These are phyloP conservation scores for Aureobasidium sp. DNA, from an alignment of 2,329 filamentous ascomycete genomes.

Conservation along the genomic window DNA sequence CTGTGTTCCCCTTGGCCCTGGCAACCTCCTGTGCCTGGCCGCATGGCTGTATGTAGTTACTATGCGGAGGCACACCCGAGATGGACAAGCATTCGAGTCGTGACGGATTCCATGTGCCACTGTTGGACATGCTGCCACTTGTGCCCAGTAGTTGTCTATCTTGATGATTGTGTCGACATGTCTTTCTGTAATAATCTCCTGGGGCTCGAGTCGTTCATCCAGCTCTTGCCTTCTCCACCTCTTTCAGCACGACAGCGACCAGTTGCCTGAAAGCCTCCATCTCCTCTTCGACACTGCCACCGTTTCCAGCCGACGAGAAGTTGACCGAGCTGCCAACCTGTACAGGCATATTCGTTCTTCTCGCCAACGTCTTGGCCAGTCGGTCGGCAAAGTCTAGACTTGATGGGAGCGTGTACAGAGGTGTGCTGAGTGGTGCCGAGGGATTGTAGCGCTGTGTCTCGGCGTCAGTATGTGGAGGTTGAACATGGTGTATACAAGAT, in stretches of 20 bases:
- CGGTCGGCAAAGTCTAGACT: slow-evolving; percentile 82
- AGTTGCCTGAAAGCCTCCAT: slow-evolving; percentile 78
- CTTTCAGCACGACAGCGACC: slow-evolving; percentile 57
- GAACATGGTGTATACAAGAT: neutral
- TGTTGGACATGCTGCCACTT: neutral
- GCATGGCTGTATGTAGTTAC: neutral
- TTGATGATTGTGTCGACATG: neutral
- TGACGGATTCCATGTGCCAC: neutral
- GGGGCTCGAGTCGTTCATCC: neutral
- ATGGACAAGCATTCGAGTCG: neutral
- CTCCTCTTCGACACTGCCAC: slow-evolving; percentile 83
- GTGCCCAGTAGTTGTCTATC: neutral
- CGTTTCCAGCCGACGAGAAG: slow-evolving; percentile 63
- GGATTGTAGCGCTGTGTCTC: slow-evolving; percentile 32
- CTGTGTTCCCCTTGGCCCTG: neutral
- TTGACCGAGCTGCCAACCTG: slow-evolving; percentile 87
- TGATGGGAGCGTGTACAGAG: slow-evolving; percentile 65
- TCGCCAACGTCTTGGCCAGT: slow-evolving; percentile 74
- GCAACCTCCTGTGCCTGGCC: neutral
- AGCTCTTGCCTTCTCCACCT: slow-evolving; percentile 21
- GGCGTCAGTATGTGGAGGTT: slow-evolving; percentile 2
- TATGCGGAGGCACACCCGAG: neutral
- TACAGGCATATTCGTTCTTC: slow-evolving; percentile 62
- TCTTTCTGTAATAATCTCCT: neutral
- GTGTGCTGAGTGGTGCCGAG: slow-evolving; percentile 63